Evolutionary conservation across 164 flowering plant species (phyloP).

Genomic region (Stephania japonica): DNA sequence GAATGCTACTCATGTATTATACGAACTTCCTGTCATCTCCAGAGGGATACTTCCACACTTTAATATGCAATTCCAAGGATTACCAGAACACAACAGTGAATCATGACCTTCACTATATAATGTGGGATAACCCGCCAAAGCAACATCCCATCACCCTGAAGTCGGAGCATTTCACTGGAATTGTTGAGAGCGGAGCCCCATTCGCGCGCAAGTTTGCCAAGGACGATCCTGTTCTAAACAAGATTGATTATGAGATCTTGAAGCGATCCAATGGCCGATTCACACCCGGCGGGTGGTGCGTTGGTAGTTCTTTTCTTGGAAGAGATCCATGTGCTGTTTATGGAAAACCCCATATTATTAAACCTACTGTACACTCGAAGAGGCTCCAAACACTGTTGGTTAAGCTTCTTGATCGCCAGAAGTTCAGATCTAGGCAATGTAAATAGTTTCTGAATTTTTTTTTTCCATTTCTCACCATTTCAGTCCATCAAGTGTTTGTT

Average conservation of each 20-base stretch:
- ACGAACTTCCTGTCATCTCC: constrained; percentile 9
- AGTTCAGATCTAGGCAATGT: constrained; percentile 5
- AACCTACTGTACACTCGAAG: constrained; percentile 2
- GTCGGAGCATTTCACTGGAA: constrained; percentile 2
- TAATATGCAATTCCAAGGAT: constrained; percentile 7
- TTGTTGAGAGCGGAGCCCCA: constrained; percentile 5
- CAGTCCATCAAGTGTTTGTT: not conserved
- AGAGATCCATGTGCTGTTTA: constrained; percentile 9
- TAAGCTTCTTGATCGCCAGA: constrained; percentile 6
- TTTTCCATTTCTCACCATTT: not conserved
- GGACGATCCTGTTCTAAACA: constrained; percentile 4
- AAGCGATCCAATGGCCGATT: constrained; percentile 2
- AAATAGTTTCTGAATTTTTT: not conserved
- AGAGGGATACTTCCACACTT: constrained; percentile 7
- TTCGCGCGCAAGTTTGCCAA: constrained; percentile 2
- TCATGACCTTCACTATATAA: constrained; percentile 2
- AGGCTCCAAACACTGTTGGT: constrained; percentile 4
- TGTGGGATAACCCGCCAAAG: constrained; percentile 10
- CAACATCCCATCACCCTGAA: constrained; percentile 8
- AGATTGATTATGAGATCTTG: constrained; percentile 6
- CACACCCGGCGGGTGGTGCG: constrained; percentile 11
- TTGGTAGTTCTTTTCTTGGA: constrained; percentile 6
- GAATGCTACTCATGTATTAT: constrained; percentile 6
- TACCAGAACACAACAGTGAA: constrained; percentile 8
- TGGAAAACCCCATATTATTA: not conserved